Conservation (phyloP, 345 rosid species). For the Hirschfeldia incana region DNA sequence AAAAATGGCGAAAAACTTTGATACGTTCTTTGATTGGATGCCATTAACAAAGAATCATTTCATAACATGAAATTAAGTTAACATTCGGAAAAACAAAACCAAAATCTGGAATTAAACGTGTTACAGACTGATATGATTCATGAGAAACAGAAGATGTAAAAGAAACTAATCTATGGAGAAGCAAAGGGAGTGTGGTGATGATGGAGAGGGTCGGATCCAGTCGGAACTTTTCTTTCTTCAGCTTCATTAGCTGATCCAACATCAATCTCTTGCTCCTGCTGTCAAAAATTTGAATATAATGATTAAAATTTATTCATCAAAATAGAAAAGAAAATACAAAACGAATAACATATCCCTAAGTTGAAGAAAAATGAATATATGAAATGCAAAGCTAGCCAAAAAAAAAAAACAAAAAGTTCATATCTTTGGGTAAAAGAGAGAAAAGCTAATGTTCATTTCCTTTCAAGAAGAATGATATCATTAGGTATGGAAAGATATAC, state of each 20-base stretch:
- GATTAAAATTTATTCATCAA: neutral
- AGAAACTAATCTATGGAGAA: slow-evolving; percentile 5
- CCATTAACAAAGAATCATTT: neutral
- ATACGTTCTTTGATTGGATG: neutral
- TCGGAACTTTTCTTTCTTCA: slow-evolving; percentile 42
- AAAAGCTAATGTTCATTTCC: neutral
- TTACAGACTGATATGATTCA: slow-evolving; percentile 1
- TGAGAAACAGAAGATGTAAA: slow-evolving; percentile 14
- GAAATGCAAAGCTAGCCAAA: neutral
- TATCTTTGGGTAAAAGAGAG: neutral
- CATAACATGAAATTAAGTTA: neutral
- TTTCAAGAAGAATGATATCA: neutral
- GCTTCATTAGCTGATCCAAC: slow-evolving; percentile 27
- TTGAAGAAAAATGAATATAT: neutral
- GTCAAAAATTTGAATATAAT: neutral
- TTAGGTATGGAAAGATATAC: neutral
- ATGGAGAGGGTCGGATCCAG: slow-evolving; percentile 44
- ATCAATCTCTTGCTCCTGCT: slow-evolving; percentile 30
- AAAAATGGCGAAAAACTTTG: slow-evolving; percentile 6
- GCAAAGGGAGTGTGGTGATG: slow-evolving; percentile 33
- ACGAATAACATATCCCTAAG: neutral
- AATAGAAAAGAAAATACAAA: neutral
- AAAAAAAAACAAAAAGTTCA: neutral
- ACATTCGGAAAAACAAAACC: slow-evolving; percentile 8
- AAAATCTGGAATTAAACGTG: slow-evolving; percentile 3